A percentile compares a stretch with the other conserved stretches of the same genome.
Evolutionary conservation across 805 yeast species (phyloP).

Genomic region (Debaryomyces tyrocola): DNA sequence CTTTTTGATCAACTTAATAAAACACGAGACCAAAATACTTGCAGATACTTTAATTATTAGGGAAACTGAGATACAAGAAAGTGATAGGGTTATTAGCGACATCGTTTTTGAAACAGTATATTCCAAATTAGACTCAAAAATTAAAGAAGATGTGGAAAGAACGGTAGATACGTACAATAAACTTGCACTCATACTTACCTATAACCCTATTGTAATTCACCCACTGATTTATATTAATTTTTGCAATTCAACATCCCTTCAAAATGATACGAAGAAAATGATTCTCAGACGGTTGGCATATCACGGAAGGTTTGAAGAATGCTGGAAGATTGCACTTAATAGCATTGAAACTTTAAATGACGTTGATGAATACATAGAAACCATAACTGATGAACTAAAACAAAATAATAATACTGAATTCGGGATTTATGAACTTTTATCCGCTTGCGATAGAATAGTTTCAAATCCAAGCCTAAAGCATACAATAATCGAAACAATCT

Average conservation of each 20-base stretch:
- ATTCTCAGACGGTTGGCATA: slow-evolving; percentile 28
- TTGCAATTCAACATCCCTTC: slow-evolving; percentile 16
- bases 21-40: slow-evolving; percentile 5
- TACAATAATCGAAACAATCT: slow-evolving; percentile 19
- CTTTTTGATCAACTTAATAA: slow-evolving; percentile 6
- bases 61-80: not conserved
- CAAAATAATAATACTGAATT: slow-evolving; percentile 18
- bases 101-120: slow-evolving; percentile 1
- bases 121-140: slow-evolving; percentile 2
- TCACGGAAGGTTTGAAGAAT: slow-evolving; percentile 27
- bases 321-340: slow-evolving; percentile 30
- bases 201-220: slow-evolving; percentile 31
- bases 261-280: slow-evolving; percentile 18
- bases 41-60: not conserved
- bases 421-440: slow-evolving; percentile 26
- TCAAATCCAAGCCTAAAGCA: slow-evolving; percentile 11
- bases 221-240: slow-evolving; percentile 25
- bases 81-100: not conserved
- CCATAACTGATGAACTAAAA: slow-evolving; percentile 18
- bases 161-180: slow-evolving; percentile 30
- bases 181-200: slow-evolving; percentile 27
- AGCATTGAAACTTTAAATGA: slow-evolving; percentile 31
- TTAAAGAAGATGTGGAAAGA: slow-evolving; percentile 17
- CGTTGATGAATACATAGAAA: slow-evolving; percentile 36
- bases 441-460: slow-evolving; percentile 15